Evolutionary conservation across 768 basidiomycete species (phyloP).

Genomic region (Hygrophorus pudorinus): DNA sequence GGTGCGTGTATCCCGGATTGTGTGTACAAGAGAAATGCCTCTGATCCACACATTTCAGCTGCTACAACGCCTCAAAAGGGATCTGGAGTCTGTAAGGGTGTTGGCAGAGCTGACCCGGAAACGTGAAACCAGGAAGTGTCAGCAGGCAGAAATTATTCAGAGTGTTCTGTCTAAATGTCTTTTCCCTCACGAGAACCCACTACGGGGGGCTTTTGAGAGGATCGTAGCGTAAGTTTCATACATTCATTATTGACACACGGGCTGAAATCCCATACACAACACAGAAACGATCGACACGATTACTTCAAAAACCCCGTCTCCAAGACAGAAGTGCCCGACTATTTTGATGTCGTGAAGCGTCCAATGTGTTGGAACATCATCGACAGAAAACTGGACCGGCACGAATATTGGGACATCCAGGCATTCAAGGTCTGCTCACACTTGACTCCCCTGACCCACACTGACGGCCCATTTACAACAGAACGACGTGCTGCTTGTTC

Average conservation of each 20-base stretch:
- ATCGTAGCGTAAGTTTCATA: slow-evolving; percentile 49
- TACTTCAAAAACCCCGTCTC: slow-evolving; percentile 81
- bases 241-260: background rate
- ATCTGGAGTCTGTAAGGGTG: slow-evolving; percentile 64
- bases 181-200: slow-evolving; percentile 51
- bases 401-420: slow-evolving; percentile 72
- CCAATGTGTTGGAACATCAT: slow-evolving; percentile 90
- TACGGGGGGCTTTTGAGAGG: slow-evolving; percentile 59
- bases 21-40: background rate
- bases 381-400: slow-evolving; percentile 68
- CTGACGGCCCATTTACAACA: slow-evolving; percentile 18
- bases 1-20: slow-evolving; percentile 35
- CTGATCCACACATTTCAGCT: slow-evolving; percentile 19
- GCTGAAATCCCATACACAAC: slow-evolving; percentile 5
- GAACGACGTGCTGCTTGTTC: slow-evolving; percentile 77
- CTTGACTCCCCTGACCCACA: background rate
- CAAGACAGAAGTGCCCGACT: slow-evolving; percentile 74
- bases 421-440: slow-evolving; percentile 45
- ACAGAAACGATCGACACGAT: slow-evolving; percentile 61
- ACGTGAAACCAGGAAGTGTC: slow-evolving; percentile 75
- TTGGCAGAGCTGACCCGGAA: slow-evolving; percentile 60
- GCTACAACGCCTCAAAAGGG: slow-evolving; percentile 57
- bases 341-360: slow-evolving; percentile 73
- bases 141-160: slow-evolving; percentile 56
- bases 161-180: slow-evolving; percentile 52